Conservation (phyloP, 768 basidiomycete species). For the Mycena indigotica region DNA sequence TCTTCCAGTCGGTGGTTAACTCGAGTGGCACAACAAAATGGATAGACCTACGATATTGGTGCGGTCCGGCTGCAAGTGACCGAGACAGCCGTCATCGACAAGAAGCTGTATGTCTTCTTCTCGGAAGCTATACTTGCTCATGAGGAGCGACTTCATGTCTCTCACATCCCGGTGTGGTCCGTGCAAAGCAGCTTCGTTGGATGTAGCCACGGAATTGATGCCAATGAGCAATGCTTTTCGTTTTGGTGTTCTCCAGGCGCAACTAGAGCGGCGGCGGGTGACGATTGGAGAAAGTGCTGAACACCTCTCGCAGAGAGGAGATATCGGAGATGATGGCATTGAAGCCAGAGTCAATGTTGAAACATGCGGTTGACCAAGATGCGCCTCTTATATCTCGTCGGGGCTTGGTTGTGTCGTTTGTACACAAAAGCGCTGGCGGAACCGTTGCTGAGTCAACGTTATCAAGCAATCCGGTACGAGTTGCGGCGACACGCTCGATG, state of each 20-base stretch:
- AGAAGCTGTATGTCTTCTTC: slow-evolving; percentile 18
- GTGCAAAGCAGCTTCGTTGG: neutral
- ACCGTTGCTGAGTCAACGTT: too few species aligned
- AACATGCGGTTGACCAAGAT: too few species aligned
- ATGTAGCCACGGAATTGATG: slow-evolving; percentile 9
- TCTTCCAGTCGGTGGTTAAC: neutral
- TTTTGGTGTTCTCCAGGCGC: slow-evolving; percentile 5
- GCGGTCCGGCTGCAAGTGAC: slow-evolving; percentile 15
- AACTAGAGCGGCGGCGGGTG: slow-evolving; percentile 1
- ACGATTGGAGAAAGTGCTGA: neutral
- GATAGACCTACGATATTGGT: slow-evolving; percentile 11
- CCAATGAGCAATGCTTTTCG: slow-evolving; percentile 20
- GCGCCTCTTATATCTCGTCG: too few species aligned
- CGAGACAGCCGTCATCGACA: slow-evolving; percentile 13
- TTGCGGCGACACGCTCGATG: neutral
- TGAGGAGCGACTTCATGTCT: slow-evolving; percentile 13
- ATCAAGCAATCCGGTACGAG: too few species aligned
- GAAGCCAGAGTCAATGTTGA: too few species aligned
- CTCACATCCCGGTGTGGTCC: slow-evolving; percentile 18
- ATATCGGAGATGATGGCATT: neutral
- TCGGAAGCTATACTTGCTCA: slow-evolving; percentile 8
- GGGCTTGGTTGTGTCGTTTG: too few species aligned
- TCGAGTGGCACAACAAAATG: neutral
- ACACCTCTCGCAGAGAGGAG: neutral
- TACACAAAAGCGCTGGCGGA: too few species aligned